Evolutionary conservation across 2,329 filamentous ascomycete genomes (phyloP).

Genomic region (Fusarium sp.): DNA sequence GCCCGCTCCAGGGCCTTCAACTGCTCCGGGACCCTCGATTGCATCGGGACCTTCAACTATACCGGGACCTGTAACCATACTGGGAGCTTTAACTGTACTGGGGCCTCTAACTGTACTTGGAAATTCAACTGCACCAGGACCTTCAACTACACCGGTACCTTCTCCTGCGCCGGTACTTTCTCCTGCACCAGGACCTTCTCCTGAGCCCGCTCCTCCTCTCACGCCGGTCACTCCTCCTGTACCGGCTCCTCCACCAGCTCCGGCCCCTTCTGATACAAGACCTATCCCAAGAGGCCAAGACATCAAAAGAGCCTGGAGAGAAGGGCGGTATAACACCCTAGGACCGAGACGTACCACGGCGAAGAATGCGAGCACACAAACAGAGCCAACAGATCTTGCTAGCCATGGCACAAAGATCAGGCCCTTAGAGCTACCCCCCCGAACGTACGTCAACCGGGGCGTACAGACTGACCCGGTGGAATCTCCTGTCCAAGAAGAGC

Average conservation of each 20-base stretch:
- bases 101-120: background rate
- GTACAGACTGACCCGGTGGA: conserved; percentile 7
- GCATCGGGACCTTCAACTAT: background rate
- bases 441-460: background rate
- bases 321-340: background rate
- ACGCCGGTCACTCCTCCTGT: background rate
- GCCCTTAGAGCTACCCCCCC: background rate
- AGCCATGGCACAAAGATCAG: background rate
- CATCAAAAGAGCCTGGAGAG: background rate
- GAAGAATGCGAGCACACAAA: conserved; percentile 8
- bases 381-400: background rate
- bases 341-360: background rate
- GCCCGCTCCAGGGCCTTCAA: background rate
- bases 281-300: background rate
- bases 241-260: background rate
- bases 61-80: background rate
- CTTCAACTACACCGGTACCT: background rate
- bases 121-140: background rate
- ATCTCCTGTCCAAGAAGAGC: background rate
- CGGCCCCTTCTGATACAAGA: background rate
- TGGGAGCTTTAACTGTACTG: background rate
- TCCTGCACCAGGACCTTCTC: background rate
- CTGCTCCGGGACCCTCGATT: background rate
- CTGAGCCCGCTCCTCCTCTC: background rate
- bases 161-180: background rate